Conservation (phyloP, 257 asterid species). For the Ophiorrhiza pumila region DNA sequence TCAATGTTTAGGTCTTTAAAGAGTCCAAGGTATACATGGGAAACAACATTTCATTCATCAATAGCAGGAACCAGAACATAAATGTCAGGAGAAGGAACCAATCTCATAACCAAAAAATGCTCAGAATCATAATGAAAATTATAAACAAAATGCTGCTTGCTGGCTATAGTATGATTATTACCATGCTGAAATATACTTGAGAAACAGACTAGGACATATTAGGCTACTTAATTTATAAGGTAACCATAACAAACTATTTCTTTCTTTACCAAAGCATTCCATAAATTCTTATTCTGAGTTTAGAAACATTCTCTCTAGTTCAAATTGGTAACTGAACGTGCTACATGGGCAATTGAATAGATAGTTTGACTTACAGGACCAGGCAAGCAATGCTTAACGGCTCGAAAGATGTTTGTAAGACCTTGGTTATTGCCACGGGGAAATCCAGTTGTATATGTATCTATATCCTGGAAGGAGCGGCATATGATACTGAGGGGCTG, state of each 20-base stretch:
- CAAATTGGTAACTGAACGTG: background rate
- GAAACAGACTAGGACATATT: too few species aligned
- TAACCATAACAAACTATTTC: too few species aligned
- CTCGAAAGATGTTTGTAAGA: constrained; percentile 62
- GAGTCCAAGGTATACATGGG: background rate
- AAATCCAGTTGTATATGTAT: constrained; percentile 86
- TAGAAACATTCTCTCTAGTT: background rate
- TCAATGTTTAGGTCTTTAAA: background rate
- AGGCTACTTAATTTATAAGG: background rate
- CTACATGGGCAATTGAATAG: background rate
- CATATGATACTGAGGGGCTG: constrained; percentile 93
- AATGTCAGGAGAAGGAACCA: background rate
- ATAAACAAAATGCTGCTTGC: background rate
- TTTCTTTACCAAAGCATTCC: too few species aligned
- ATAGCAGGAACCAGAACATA: background rate
- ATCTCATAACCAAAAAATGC: background rate
- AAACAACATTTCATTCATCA: background rate
- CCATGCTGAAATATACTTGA: too few species aligned
- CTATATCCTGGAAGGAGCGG: constrained; percentile 81
- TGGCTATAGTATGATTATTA: background rate
- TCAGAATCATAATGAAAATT: background rate
- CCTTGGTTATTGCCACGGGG: constrained; percentile 78
- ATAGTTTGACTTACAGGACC: constrained; percentile 66
- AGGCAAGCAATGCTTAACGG: constrained; percentile 79
- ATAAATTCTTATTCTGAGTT: background rate